These are phyloP conservation scores for Globisporangium cystogenes DNA, from an alignment of 352 stramenopile species.

Conservation along the genomic window DNA sequence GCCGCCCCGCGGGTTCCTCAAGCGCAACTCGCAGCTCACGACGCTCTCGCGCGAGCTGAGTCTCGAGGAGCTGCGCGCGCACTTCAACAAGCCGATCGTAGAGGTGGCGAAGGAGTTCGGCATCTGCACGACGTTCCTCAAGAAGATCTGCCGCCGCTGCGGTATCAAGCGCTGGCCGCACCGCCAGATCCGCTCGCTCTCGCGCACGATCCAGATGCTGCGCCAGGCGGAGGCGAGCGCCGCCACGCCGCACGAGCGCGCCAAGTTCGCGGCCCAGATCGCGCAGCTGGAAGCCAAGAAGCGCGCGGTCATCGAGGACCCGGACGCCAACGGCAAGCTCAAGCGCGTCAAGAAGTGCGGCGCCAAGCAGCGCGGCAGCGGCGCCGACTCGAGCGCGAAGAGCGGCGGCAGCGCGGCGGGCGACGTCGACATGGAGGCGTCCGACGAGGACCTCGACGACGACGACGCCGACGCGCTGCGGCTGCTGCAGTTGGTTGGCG, in stretches of 20 bases:
- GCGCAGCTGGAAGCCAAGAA: slow-evolving; percentile 59
- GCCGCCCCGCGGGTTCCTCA: slow-evolving; percentile 13
- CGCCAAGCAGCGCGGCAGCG: background rate
- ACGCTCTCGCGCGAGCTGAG: slow-evolving; percentile 46
- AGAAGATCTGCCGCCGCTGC: slow-evolving; percentile 66
- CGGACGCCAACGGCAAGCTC: slow-evolving; percentile 50
- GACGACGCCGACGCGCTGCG: slow-evolving; percentile 6
- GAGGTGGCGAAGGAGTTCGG: slow-evolving; percentile 88
- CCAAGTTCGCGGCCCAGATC: slow-evolving; percentile 53
- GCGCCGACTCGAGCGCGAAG: background rate
- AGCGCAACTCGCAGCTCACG: slow-evolving; percentile 39
- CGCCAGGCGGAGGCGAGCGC: slow-evolving; percentile 46
- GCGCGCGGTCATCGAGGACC: slow-evolving; percentile 58
- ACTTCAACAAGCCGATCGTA: slow-evolving; percentile 86
- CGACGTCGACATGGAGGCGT: slow-evolving; percentile 12
- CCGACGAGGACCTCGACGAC: slow-evolving; percentile 1
- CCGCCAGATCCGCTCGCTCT: slow-evolving; percentile 71
- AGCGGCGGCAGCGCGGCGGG: background rate
- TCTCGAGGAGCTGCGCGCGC: slow-evolving; percentile 72
- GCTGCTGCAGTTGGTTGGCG: slow-evolving; percentile 9
- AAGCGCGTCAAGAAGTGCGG: slow-evolving; percentile 56
- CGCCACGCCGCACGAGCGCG: slow-evolving; percentile 31
- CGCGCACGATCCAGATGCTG: slow-evolving; percentile 73
- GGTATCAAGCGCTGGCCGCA: slow-evolving; percentile 70
- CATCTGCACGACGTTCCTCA: slow-evolving; percentile 89